Evolutionary conservation across 768 basidiomycete genomes (phyloP).

Genomic region (Aureoboletus auriporus): DNA sequence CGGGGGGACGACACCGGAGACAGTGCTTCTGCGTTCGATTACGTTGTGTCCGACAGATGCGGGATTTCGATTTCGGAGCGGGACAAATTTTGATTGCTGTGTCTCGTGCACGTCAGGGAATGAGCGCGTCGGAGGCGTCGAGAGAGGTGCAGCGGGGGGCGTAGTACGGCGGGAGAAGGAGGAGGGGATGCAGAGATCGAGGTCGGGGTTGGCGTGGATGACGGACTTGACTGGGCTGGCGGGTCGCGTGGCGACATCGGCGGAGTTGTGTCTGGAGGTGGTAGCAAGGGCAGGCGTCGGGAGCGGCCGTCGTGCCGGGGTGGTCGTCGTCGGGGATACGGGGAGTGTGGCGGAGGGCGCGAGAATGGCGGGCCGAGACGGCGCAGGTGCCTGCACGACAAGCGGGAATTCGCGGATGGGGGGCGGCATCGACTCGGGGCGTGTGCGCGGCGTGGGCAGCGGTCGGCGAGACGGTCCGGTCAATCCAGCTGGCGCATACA

Average conservation of each 20-base stretch:
- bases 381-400: constrained; percentile 29
- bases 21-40: constrained; percentile 26
- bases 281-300: constrained; percentile 12
- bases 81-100: constrained; percentile 32
- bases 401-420: constrained; percentile 13
- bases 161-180: constrained; percentile 22
- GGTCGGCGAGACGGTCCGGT: constrained; percentile 25
- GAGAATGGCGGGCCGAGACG: constrained; percentile 29
- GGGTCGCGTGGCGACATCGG: constrained; percentile 22
- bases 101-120: constrained; percentile 10
- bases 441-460: constrained; percentile 26
- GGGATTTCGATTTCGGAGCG: constrained; percentile 41
- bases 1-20: constrained; percentile 15
- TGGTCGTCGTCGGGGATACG: constrained; percentile 6
- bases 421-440: constrained; percentile 25
- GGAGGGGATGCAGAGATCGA: constrained; percentile 20
- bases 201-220: constrained; percentile 10
- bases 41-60: constrained; percentile 15
- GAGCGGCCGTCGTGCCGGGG: constrained; percentile 20
- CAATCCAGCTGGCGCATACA: constrained; percentile 6
- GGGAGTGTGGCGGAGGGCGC: constrained; percentile 17
- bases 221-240: constrained; percentile 18
- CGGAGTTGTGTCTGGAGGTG: constrained; percentile 15
- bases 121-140: constrained; percentile 13
- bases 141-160: constrained; percentile 2